phyloP scores from a whole-genome alignment of 208 protist genomes.

The Trypanosoma platydactyli region DNA sequence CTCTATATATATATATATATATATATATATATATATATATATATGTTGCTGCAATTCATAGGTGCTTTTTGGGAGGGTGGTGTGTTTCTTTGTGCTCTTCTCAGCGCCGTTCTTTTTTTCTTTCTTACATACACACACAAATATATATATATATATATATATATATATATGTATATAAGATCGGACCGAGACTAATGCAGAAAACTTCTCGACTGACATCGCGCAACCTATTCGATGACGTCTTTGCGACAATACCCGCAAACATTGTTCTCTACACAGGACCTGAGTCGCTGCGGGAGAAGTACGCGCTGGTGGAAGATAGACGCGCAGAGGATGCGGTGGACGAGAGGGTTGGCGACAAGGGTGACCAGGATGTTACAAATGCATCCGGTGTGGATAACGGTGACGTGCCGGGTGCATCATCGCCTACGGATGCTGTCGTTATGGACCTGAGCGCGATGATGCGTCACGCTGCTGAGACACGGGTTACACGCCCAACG shows the following conservation, averaged over 20 bases:
- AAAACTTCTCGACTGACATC: conserved; percentile 24
- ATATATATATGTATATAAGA: conserved; percentile 10
- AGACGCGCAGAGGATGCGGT: conserved; percentile 14
- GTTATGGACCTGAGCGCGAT: conserved; percentile 22
- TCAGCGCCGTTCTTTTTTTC: not conserved
- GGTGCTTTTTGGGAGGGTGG: not conserved
- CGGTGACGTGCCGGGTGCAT: not conserved
- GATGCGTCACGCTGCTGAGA: conserved; percentile 9
- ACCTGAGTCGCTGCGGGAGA: conserved; percentile 49
- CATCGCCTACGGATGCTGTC: not conserved
- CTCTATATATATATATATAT: conserved; percentile 1
- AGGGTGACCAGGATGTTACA: not conserved
- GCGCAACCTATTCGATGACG: conserved; percentile 68
- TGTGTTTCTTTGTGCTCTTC: conserved; percentile 9
- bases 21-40: conserved; percentile 1
- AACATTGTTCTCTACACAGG: conserved; percentile 61
- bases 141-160: conserved; percentile 19
- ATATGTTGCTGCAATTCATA: conserved; percentile 13
- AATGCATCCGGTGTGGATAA: not conserved
- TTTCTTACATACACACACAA: conserved; percentile 4
- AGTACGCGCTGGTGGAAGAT: conserved; percentile 40
- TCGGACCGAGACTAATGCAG: conserved; percentile 13
- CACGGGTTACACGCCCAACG: not conserved
- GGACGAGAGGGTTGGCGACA: not conserved
- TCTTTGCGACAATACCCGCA: conserved; percentile 65